A percentile compares a stretch with the other conserved stretches of the same genome.
Conservation (phyloP, 139 green algal genomes). For the Bryopsis sp. region DNA sequence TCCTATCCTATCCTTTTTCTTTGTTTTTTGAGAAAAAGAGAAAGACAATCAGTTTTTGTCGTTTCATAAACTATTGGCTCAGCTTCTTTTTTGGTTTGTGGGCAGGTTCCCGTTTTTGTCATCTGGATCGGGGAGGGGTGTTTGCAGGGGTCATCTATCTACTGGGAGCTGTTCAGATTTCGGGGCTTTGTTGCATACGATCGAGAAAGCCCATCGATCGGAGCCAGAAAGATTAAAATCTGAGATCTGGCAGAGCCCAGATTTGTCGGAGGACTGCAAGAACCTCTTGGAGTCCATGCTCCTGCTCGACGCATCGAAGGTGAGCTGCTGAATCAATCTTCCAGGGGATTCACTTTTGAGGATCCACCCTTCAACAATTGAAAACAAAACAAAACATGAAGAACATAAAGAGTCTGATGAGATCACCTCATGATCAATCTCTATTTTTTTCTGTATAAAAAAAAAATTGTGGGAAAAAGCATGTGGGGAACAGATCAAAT, state of each 20-base stretch:
- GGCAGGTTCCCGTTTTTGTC: background rate
- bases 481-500: no score
- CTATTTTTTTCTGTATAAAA: no score
- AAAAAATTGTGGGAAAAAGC: no score
- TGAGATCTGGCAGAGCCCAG: background rate
- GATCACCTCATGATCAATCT: no score
- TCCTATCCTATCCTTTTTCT: background rate
- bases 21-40: background rate
- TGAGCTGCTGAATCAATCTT: background rate
- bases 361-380: no score
- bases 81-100: background rate
- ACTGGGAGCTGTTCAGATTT: background rate
- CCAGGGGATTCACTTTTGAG: no score
- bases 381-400: no score
- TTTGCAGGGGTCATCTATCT: background rate
- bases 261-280: background rate
- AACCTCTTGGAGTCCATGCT: conserved; percentile 5
- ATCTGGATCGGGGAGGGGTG: background rate
- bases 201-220: background rate
- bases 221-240: background rate
- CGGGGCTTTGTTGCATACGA: background rate
- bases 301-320: background rate
- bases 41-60: background rate
- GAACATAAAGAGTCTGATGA: no score
- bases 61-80: background rate